Percentiles rank a stretch among this genome's conserved stretches.
These are phyloP conservation scores for Macrophomina pseudophaseolina DNA, from an alignment of 2,329 filamentous ascomycete species.

Conservation along the genomic window DNA sequence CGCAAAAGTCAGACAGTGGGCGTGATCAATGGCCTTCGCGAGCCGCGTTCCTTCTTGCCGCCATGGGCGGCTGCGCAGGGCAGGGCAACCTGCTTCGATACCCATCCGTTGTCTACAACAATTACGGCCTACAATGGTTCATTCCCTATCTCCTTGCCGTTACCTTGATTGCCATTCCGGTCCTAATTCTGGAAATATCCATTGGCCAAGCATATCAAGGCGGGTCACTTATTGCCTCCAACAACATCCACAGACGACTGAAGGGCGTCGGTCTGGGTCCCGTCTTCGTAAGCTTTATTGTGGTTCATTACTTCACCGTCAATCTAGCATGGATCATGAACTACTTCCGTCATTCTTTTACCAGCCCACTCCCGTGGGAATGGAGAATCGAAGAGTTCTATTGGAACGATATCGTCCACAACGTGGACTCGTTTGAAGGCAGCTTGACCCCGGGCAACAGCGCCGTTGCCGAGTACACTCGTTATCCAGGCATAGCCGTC, in stretches of 20 bases:
- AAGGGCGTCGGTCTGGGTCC: constrained; percentile 61
- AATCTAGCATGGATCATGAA: constrained; percentile 65
- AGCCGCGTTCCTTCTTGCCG: constrained; percentile 61
- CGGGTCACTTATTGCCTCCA: constrained; percentile 59
- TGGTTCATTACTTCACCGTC: constrained; percentile 63
- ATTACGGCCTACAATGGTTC: constrained; percentile 65
- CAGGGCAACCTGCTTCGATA: constrained; percentile 65
- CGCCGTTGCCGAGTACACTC: constrained; percentile 50
- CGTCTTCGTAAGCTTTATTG: constrained; percentile 59
- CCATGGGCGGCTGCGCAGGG: constrained; percentile 64
- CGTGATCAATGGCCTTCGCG: constrained; percentile 62
- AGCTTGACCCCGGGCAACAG: constrained; percentile 46
- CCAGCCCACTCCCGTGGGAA: constrained; percentile 61
- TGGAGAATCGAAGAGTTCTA: constrained; percentile 60
- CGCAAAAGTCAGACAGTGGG: constrained; percentile 46
- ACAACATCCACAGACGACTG: constrained; percentile 58
- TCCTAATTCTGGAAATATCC: constrained; percentile 60
- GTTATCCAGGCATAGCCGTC: constrained; percentile 54
- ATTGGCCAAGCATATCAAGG: constrained; percentile 61
- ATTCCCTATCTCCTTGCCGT: constrained; percentile 63
- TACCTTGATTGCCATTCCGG: constrained; percentile 61
- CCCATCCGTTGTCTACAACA: constrained; percentile 65
- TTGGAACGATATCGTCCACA: constrained; percentile 52
- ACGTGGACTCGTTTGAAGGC: constrained; percentile 43
- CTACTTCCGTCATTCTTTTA: constrained; percentile 63